These are phyloP conservation scores for Akanthomyces muscarius DNA, from an alignment of 2,329 filamentous ascomycete species.

Conservation along the genomic window DNA sequence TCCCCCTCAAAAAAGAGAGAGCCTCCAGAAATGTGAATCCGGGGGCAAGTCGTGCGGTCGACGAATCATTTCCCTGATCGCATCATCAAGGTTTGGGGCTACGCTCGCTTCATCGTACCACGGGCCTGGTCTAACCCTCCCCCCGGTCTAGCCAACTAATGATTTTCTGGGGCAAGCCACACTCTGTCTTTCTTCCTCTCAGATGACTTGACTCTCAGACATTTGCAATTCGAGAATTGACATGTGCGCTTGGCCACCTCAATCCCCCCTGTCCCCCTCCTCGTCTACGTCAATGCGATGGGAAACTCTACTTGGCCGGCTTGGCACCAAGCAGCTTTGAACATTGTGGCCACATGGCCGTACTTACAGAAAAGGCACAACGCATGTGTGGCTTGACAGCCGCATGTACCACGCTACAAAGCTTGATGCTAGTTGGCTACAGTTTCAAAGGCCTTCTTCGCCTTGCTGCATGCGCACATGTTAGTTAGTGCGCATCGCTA, in stretches of 20 bases:
- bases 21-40: neutral
- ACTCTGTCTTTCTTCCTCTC: neutral
- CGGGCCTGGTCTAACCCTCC: neutral
- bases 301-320: neutral
- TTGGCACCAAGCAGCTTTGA: neutral
- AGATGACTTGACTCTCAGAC: constrained; percentile 9
- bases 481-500: neutral
- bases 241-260: constrained; percentile 1
- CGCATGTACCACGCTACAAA: neutral
- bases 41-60: neutral
- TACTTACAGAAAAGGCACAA: neutral
- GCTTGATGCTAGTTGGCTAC: neutral
- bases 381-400: neutral
- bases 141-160: neutral
- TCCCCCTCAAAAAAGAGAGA: too few relatives aligned
- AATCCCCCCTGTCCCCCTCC: neutral
- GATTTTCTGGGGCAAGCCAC: constrained; percentile 11
- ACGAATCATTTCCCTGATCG: neutral
- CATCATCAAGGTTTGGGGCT: constrained; percentile 10
- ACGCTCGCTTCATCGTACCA: constrained; percentile 13
- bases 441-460: neutral
- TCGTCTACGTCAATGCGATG: constrained; percentile 7
- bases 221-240: neutral
- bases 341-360: neutral
- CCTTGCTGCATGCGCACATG: neutral